Conservation (phyloP, 768 basidiomycete genomes). For the Kwoniella dejecticola region DNA sequence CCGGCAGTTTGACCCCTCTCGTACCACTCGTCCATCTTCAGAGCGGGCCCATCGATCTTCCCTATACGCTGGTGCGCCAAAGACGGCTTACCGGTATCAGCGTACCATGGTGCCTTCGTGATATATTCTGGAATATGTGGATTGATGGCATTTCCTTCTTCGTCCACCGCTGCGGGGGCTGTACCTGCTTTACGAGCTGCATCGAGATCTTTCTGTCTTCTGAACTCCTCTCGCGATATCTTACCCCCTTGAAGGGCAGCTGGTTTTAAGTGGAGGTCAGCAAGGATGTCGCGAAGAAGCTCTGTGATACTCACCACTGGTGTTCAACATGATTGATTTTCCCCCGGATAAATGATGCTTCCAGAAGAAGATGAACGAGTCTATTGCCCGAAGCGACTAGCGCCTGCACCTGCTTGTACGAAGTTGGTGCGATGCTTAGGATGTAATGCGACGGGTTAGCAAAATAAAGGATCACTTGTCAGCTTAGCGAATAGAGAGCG, state of each 20-base stretch:
- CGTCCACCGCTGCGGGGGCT: slow-evolving; percentile 91
- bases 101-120: slow-evolving; percentile 97
- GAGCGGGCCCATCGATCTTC: slow-evolving; percentile 63
- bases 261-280: slow-evolving; percentile 13
- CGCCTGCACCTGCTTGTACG: too few species aligned
- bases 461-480: not conserved
- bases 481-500: not conserved
- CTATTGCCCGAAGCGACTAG: too few species aligned
- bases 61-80: slow-evolving; percentile 84
- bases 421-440: too few species aligned
- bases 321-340: slow-evolving; percentile 17
- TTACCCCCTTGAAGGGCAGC: slow-evolving; percentile 62
- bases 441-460: not conserved
- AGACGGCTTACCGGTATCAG: slow-evolving; percentile 89
- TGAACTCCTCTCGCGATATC: slow-evolving; percentile 89
- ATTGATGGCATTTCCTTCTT: slow-evolving; percentile 93
- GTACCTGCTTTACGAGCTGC: slow-evolving; percentile 98
- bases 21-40: slow-evolving; percentile 87
- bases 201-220: slow-evolving; percentile 93
- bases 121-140: slow-evolving; percentile 99
- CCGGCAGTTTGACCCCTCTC: slow-evolving; percentile 70
- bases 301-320: slow-evolving; percentile 12
- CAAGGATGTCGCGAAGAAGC: not conserved
- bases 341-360: too few species aligned
- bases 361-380: too few species aligned